Evolutionary conservation across 805 yeast genomes (phyloP).

Genomic region (Zygoascus tannicola): DNA sequence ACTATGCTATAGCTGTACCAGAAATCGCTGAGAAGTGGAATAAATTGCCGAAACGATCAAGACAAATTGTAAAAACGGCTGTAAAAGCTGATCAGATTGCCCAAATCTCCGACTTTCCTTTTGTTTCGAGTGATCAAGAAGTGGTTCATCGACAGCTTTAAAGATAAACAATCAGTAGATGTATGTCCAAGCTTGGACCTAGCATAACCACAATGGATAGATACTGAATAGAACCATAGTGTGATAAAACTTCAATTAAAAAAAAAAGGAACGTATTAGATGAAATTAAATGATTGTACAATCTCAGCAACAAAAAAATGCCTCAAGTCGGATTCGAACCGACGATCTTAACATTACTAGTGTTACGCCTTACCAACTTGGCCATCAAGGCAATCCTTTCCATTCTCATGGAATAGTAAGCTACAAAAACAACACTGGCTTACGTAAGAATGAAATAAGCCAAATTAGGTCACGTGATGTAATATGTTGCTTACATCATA

Average conservation of each 20-base stretch:
- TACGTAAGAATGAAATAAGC: no score
- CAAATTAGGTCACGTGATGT: no score
- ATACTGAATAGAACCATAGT: not conserved
- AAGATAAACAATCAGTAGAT: not conserved
- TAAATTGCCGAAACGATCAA: not conserved
- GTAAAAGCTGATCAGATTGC: no score
- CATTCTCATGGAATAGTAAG: no score
- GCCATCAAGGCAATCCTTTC: slow-evolving; percentile 46
- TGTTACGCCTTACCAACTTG: slow-evolving; percentile 80
- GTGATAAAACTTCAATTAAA: not conserved
- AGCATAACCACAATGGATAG: not conserved
- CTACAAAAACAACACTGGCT: no score
- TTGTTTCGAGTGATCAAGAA: no score
- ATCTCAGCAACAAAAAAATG: slow-evolving; percentile 25
- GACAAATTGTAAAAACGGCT: not conserved
- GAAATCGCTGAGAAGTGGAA: not conserved
- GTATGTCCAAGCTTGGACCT: not conserved
- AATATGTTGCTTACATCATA: no score
- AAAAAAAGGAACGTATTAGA: not conserved
- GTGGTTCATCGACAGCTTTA: no score
- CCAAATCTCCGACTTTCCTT: no score
- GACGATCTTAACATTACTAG: slow-evolving; percentile 83
- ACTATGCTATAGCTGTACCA: not conserved
- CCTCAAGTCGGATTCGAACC: slow-evolving; percentile 68
- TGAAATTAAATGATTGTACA: not conserved